Conservation (phyloP, 2,329 filamentous ascomycete species). For the Paraconiothyrium brasiliense region DNA sequence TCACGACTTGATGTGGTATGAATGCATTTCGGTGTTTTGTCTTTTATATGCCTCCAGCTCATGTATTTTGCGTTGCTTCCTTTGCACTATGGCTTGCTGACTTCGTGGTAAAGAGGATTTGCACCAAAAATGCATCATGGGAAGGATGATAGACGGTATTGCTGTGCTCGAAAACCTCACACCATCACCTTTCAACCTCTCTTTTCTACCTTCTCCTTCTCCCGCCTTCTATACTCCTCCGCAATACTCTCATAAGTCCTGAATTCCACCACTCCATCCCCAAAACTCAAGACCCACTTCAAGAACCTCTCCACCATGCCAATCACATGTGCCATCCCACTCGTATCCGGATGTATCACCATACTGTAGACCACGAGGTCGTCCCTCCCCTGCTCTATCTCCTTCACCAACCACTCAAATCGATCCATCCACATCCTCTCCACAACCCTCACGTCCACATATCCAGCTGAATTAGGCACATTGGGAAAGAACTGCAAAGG, state of each 20-base stretch:
- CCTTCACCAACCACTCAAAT: conserved; percentile 62
- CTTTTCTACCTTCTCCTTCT: neutral
- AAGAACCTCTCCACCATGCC: conserved; percentile 65
- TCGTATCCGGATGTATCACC: conserved; percentile 67
- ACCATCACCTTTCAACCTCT: neutral
- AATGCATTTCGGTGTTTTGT: conserved; percentile 14
- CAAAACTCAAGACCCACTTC: conserved; percentile 59
- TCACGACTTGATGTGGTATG: conserved; percentile 8
- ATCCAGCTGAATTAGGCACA: conserved; percentile 64
- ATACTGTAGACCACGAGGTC: conserved; percentile 60
- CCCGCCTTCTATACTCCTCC: conserved; percentile 45
- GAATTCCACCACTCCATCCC: conserved; percentile 56
- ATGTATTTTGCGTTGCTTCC: neutral
- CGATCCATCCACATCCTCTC: conserved; percentile 70
- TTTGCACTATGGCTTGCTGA: too few relatives aligned
- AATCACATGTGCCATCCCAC: conserved; percentile 69
- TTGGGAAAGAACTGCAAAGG: conserved; percentile 59
- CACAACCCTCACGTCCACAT: conserved; percentile 65
- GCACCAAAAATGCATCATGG: too few relatives aligned
- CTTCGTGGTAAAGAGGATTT: too few relatives aligned
- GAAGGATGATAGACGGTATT: too few relatives aligned
- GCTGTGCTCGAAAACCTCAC: neutral
- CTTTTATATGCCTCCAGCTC: neutral
- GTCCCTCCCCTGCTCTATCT: conserved; percentile 49
- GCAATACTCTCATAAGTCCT: conserved; percentile 56